A percentile compares a stretch with the other conserved stretches of the same genome.
These are phyloP conservation scores for Pythium volutum DNA, from an alignment of 352 stramenopile species.

Conservation along the genomic window DNA sequence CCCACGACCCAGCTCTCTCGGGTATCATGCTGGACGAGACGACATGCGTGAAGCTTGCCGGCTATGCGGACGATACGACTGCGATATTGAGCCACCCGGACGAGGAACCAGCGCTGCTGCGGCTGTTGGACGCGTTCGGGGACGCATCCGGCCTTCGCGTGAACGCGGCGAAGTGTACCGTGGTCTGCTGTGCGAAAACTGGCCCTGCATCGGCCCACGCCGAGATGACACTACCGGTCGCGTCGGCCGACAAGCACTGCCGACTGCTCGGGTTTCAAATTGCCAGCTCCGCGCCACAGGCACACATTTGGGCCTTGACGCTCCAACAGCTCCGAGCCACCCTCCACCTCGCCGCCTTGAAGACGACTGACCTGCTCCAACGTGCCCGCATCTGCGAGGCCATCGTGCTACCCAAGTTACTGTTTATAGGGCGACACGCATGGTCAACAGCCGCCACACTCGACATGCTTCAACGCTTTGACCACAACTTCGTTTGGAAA, in stretches of 20 bases:
- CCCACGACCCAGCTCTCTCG: neutral
- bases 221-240: neutral
- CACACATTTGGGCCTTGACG: too few relatives aligned
- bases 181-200: neutral
- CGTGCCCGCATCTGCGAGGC: neutral
- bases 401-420: slow-evolving; percentile 12
- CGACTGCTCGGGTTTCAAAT: neutral
- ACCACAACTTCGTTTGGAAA: slow-evolving; percentile 3
- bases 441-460: neutral
- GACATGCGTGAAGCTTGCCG: neutral
- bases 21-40: neutral
- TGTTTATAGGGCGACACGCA: neutral
- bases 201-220: neutral
- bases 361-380: slow-evolving; percentile 11
- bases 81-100: neutral
- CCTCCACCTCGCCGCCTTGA: neutral
- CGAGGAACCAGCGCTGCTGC: neutral
- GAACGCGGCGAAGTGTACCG: neutral
- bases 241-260: neutral
- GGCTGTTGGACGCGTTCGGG: neutral
- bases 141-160: slow-evolving; percentile 4
- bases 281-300: neutral
- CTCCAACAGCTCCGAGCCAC: slow-evolving; percentile 1
- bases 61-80: slow-evolving; percentile 15
- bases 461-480: neutral